Conservation (phyloP, 106 monocot genomes). For the Apostasia shenzhenica region DNA sequence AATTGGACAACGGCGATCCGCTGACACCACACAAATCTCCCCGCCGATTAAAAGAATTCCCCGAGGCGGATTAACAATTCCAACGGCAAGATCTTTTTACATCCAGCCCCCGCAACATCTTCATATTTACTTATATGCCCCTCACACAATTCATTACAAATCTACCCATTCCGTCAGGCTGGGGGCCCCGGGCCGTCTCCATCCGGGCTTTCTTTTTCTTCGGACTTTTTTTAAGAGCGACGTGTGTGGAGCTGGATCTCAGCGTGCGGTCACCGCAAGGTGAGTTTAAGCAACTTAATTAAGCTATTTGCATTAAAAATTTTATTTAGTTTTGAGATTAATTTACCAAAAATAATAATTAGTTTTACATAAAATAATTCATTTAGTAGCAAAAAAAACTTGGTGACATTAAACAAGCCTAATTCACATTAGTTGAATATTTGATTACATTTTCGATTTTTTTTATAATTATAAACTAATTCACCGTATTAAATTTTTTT, state of each 20-base stretch:
- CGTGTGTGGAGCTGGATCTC: neutral
- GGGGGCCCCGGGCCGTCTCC: no score
- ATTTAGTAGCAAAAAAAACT: no score
- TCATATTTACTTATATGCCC: neutral
- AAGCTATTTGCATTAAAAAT: neutral
- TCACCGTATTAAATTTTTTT: no score
- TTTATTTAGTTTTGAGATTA: no score
- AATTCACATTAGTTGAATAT: no score
- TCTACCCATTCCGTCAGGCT: neutral
- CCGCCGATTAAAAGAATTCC: neutral
- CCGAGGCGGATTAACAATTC: no score
- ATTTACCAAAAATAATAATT: no score
- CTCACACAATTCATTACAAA: neutral
- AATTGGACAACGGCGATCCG: neutral
- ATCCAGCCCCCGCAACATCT: neutral
- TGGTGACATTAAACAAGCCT: no score
- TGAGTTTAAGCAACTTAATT: neutral
- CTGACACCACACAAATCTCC: neutral
- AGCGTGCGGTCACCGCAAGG: neutral
- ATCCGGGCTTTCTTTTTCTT: neutral
- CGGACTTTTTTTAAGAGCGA: neutral
- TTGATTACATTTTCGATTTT: no score
- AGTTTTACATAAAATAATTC: no score
- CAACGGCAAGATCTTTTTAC: neutral
- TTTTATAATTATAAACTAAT: no score